Base-by-base conservation (phyloP, 805 yeast species). In the Schizosaccharomyces octosporus region DNA sequence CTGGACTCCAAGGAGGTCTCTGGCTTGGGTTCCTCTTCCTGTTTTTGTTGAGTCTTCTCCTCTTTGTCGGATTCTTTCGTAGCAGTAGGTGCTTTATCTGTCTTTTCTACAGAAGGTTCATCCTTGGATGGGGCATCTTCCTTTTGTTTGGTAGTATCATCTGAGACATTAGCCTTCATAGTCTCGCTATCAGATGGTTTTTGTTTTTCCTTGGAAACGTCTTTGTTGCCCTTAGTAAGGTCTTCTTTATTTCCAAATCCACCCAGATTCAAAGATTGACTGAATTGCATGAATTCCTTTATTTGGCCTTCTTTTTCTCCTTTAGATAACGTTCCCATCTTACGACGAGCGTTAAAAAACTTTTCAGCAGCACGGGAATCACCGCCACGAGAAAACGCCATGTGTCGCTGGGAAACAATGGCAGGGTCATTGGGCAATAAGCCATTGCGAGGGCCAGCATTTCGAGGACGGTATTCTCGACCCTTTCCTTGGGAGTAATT, bases 181-280 rank as follows among this genome's bases (percentile, higher is more conserved):
- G 15, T 36, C 41, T 36, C 41, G 41, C 15, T 13, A 36, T 36
- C 15, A 13, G 24, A 45, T 15, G 51, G 24, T 13, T 45, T 45
- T 45, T 45, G 27, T 4, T 45, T 24, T 45, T 45, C 51, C 4
- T 45, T 45, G 21, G 51, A 45, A 45, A 24, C 51, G n/a, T n/a
- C 51, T 19, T 19, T 24, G 27, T n/a, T 19, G 2, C 17, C 27
- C 51, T n/a, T 45, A 17, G 24, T 9, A 45, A 83, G 72, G 63
- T 82, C 73, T 66, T 84, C 88, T 21, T 75, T 71, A 6, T 94
- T 90, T 5, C 72, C 72, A n/a, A 75, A 73, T 15, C 72, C 68
- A 31, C 65, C 62, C 55, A 88, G 79, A 71, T 86, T 86, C 71
- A 87, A 85, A 66, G 80, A 84, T 59, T 85, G 87, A 48, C 94